A percentile compares a stretch with the other conserved stretches of the same genome.
These are phyloP conservation scores for Helichrysum umbraculigerum DNA, from an alignment of 129 eudicot genomes.

Conservation along the genomic window DNA sequence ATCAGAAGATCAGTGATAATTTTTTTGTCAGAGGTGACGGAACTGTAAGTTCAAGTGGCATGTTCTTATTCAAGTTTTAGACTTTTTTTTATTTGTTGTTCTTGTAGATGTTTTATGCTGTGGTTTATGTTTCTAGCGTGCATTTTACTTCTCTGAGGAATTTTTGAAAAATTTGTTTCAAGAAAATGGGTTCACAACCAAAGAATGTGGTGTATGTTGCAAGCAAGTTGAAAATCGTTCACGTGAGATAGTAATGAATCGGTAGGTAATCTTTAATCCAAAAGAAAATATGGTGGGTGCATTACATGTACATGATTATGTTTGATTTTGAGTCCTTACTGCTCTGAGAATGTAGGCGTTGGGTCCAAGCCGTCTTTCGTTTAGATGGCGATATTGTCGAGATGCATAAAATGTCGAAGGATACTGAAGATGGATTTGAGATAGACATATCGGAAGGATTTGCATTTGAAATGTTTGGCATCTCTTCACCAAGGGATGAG, in stretches of 20 bases:
- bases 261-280: constrained; percentile 46
- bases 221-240: constrained; percentile 97
- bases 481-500: constrained; percentile 67
- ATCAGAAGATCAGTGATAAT: constrained; percentile 91
- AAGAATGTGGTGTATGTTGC: constrained; percentile 78
- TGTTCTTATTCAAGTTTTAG: constrained; percentile 7
- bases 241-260: constrained; percentile 83
- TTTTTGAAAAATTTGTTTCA: constrained; percentile 60
- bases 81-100: not conserved
- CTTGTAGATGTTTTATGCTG: not conserved
- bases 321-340: not conserved
- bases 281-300: not conserved
- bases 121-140: constrained; percentile 55
- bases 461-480: constrained; percentile 81
- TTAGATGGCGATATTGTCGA: constrained; percentile 25
- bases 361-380: constrained; percentile 90
- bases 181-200: constrained; percentile 62
- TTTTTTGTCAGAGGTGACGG: constrained; percentile 99
- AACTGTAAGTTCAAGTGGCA: constrained; percentile 64
- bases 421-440: constrained; percentile 39
- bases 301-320: not conserved
- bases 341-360: constrained; percentile 59
- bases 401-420: constrained; percentile 27
- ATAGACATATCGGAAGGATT: constrained; percentile 85
- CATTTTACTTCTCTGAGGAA: constrained; percentile 91